Percentiles rank a stretch among this genome's conserved stretches.
These are phyloP conservation scores for Amoebophrya sp. DNA, from an alignment of 169 alveolate genomes.

Conservation along the genomic window DNA sequence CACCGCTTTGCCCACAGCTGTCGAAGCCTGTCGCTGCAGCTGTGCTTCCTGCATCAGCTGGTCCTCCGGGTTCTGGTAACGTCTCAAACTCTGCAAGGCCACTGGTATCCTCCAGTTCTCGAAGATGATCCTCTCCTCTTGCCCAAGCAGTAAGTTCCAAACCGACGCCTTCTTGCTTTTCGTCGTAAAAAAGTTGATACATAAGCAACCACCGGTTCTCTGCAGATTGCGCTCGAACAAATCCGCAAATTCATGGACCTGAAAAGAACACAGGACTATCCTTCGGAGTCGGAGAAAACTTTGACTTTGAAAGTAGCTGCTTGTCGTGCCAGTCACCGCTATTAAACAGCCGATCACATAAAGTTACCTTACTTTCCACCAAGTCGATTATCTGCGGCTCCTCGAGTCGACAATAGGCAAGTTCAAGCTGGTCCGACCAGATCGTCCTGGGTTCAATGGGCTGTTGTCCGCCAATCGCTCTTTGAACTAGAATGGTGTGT, in stretches of 20 bases:
- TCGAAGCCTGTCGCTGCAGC: not conserved
- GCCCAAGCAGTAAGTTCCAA: not conserved
- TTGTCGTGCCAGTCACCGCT: no score
- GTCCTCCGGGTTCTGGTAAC: not conserved
- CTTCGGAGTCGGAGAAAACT: no score
- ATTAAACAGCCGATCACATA: no score
- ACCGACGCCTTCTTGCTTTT: not conserved
- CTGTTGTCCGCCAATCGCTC: not conserved
- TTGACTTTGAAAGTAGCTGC: no score
- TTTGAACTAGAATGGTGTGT: not conserved
- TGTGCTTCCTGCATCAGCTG: not conserved
- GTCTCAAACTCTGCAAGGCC: not conserved
- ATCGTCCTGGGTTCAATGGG: not conserved
- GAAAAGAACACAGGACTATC: no score
- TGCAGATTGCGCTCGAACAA: not conserved
- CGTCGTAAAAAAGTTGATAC: not conserved
- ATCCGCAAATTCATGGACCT: not conserved
- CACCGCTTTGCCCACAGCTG: not conserved
- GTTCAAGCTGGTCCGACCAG: not conserved
- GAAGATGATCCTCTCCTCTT: not conserved
- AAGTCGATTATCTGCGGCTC: not conserved
- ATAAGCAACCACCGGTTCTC: not conserved
- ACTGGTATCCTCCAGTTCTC: not conserved
- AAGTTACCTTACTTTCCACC: not conserved
- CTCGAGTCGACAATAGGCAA: not conserved